Percentiles rank a stretch among this genome's conserved stretches.
phyloP scores from a whole-genome alignment of 768 basidiomycete genomes.

The Arthromyces matolae region DNA sequence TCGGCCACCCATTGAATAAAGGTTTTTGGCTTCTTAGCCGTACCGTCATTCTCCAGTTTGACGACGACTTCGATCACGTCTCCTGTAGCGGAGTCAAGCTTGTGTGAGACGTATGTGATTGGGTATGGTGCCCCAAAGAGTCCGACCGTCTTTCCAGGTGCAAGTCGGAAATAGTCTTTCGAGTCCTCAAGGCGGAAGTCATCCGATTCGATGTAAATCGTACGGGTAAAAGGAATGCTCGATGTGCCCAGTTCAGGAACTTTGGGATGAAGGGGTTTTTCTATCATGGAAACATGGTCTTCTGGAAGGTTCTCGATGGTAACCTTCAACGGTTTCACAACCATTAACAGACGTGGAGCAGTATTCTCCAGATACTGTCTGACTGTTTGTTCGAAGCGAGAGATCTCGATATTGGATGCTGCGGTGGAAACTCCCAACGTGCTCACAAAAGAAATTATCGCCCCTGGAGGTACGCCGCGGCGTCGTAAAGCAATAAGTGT shows the following conservation, averaged over 20 bases:
- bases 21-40: conserved; percentile 78
- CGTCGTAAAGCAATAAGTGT: conserved; percentile 94
- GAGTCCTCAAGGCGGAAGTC: conserved; percentile 93
- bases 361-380: conserved; percentile 86
- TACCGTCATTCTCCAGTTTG: conserved; percentile 66
- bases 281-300: conserved; percentile 76
- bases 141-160: conserved; percentile 96
- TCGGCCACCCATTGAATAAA: conserved; percentile 98
- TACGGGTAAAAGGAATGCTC: conserved; percentile 80
- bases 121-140: conserved; percentile 91
- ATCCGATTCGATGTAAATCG: conserved; percentile 86
- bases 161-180: conserved; percentile 94
- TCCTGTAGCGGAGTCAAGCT: conserved; percentile 68
- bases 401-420: conserved; percentile 76
- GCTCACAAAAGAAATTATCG: conserved; percentile 90
- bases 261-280: conserved; percentile 94
- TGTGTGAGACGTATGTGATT: conserved; percentile 90
- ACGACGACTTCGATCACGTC: conserved; percentile 77
- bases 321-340: conserved; percentile 85
- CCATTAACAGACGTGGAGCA: conserved; percentile 88
- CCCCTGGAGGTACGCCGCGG: conserved; percentile 95
- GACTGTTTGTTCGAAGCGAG: conserved; percentile 87
- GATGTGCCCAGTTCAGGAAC: conserved; percentile 82
- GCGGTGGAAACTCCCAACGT: conserved; percentile 91
- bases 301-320: conserved; percentile 88